Conservation (phyloP, 108 stramenopile species). For the Skeletonema grethae region DNA sequence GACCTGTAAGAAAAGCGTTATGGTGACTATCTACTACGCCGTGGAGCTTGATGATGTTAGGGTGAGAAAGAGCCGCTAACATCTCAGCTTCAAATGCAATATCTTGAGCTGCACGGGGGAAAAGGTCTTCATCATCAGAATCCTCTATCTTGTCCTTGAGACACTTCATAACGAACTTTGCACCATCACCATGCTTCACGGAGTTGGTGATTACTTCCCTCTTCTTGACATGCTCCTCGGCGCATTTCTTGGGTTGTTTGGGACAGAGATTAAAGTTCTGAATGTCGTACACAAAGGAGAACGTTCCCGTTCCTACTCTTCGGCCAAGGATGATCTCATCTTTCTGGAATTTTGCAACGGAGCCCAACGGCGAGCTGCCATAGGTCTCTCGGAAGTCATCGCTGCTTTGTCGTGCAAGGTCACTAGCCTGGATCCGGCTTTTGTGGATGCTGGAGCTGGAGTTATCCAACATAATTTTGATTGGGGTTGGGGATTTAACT, state of each 20-base stretch:
- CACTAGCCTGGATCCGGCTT: too few relatives aligned
- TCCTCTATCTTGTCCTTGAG: background rate
- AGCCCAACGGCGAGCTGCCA: background rate
- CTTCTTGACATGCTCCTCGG: background rate
- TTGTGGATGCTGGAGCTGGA: too few relatives aligned
- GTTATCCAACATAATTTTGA: too few relatives aligned
- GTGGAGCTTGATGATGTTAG: background rate
- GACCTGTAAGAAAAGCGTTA: background rate
- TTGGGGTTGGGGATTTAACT: too few relatives aligned
- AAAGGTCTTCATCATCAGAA: slow-evolving; percentile 20
- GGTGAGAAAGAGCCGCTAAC: background rate
- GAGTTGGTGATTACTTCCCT: background rate
- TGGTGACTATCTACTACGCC: background rate
- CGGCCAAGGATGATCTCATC: background rate
- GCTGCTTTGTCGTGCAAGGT: background rate
- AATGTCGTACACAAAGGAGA: background rate
- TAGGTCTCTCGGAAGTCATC: background rate
- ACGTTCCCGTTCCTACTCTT: background rate
- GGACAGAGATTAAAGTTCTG: background rate
- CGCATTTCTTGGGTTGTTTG: background rate
- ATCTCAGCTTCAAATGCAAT: slow-evolving; percentile 1
- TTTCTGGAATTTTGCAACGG: background rate
- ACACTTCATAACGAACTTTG: background rate
- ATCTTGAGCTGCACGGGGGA: background rate
- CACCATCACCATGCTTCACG: background rate